Evolutionary conservation across 345 rosid genomes (phyloP), one percentile per base, ranked within the genome.

Genomic region (Citrus maxima): DNA sequence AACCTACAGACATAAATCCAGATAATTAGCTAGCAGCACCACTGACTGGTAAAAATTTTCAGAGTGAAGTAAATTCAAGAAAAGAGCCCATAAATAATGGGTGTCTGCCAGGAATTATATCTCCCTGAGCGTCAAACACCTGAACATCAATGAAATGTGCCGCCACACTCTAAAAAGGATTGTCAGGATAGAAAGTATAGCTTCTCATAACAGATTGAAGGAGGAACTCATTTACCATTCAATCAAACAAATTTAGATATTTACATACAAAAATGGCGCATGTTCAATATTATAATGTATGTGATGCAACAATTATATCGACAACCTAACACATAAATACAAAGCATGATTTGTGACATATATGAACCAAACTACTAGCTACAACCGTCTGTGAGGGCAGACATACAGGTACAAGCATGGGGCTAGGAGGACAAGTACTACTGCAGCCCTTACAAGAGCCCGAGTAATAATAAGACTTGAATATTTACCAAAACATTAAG

Each of bases 1-100:
- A 95, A 67, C 99, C 98, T 93, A 85, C 67, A 69, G 66, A 59
- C 70, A 12, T 8, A 67, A 78, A 71, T 61, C 56, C 6, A 68
- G 64, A 28, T 14, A 35, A 46, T 64, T 27, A 67, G 27, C 55
- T 67, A 19, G 51, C 37, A 77, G 73, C 60, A 64, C 34, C 62
- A 63, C 25, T 67, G 76, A 63, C 58, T 56, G 46, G 27, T 5
- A 19, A 40, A 38, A 73, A 38, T 38, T 25, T 62, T 78, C 34
- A 58, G 16, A 21, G 19, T 75, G 10, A 18, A 19, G 69, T 30
- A 70, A 27, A 65, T 55, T 25, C 28, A n/a, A 64, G 49, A 46
- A 7, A 54, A 49, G 62, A 19, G 30, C 4, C 12, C n/a, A 54
- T 54, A 38, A 63, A 64, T 62, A 22, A 40, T 25, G 37, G 42